Conservation (phyloP, 2,329 filamentous ascomycete genomes). For the Diaporthe citrichinensis region DNA sequence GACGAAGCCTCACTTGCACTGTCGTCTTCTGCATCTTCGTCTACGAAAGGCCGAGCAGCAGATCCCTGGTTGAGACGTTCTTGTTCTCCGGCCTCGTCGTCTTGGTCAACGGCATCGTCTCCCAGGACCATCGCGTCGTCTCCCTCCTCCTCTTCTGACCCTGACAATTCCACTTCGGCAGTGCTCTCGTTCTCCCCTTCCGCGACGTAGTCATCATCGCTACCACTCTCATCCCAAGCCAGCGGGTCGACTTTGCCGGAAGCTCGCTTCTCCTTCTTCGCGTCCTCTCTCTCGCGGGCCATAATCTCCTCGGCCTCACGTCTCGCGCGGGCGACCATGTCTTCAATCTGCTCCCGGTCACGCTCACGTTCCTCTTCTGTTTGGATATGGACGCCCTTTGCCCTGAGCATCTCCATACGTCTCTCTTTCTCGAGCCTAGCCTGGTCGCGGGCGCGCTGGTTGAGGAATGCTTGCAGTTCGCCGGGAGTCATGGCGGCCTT, state of each 20-base stretch:
- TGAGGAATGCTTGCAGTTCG: conserved; percentile 78
- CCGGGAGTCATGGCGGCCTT: conserved; percentile 74
- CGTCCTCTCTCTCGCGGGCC: conserved; percentile 80
- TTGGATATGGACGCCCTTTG: conserved; percentile 85
- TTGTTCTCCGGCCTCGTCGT: conserved; percentile 54
- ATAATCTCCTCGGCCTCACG: conserved; percentile 85
- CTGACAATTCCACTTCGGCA: conserved; percentile 59
- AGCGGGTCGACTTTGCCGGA: conserved; percentile 64
- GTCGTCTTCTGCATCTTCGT: conserved; percentile 56
- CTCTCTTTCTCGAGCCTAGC: conserved; percentile 83
- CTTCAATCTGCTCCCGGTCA: conserved; percentile 86
- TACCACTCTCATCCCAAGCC: conserved; percentile 70
- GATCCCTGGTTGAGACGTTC: conserved; percentile 50
- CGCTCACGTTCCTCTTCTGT: conserved; percentile 88
- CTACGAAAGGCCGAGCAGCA: conserved; percentile 51
- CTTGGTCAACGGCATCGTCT: conserved; percentile 45
- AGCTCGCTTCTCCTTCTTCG: conserved; percentile 73
- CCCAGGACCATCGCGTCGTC: conserved; percentile 46
- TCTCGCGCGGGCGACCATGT: conserved; percentile 87
- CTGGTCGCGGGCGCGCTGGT: conserved; percentile 83
- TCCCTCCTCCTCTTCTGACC: conserved; percentile 56
- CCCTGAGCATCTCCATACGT: conserved; percentile 81
- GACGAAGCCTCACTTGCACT: conserved; percentile 54
- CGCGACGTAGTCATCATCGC: conserved; percentile 64
- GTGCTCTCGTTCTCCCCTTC: conserved; percentile 56